Evolutionary conservation across 129 eudicot genomes (phyloP), one percentile per base, ranked within the genome.

Genomic region (Smallanthus sonchifolius): DNA sequence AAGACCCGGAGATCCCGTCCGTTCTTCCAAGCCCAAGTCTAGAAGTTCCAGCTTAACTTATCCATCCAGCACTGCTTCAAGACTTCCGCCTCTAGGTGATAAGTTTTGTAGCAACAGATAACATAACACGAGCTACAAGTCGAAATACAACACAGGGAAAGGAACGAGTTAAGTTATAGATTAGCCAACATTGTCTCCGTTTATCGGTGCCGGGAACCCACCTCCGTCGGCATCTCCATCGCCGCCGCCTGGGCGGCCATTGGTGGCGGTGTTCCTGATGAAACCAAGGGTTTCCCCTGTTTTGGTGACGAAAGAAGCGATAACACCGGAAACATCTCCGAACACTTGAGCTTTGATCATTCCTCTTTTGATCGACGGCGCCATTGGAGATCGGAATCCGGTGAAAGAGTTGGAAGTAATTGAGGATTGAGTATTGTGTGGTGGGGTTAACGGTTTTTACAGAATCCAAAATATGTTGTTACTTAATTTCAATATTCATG

Each of bases 281-380:
- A 66, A 8, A 17, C 59, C 74, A 2, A 76, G 47, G 67, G 80
- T 76, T 28, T 66, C 67, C 52, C 52, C 35, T 8, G 43, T 37
- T 43, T 28, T 60, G 55, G 15, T 10, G 13, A 65, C 73, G 43
- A 75, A 13, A 4, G 73, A 51, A 20, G 19, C 35, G 16, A 65
- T 10, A 24, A 15, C 34, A 16, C 6, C 7, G 66, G 40, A 24
- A 38, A 52, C 30, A 19, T 75, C 79, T 38, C 13, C 4, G 73
- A 6, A 75, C 35, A 75, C 73, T 40, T 75, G 79, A 28, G 79
- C 32, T 51, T 38, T 75, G 66, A 75, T 75, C 65, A 49, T 75
- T 65, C 79, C 79, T 75, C 79, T 65, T 75, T 52, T 37, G 55
- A 47, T 39, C 16, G 44, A 4, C 36, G 79, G 79, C 52, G 79